phyloP scores from a whole-genome alignment of 495 filamentous ascomycete genomes.

The Neurospora sp. region DNA sequence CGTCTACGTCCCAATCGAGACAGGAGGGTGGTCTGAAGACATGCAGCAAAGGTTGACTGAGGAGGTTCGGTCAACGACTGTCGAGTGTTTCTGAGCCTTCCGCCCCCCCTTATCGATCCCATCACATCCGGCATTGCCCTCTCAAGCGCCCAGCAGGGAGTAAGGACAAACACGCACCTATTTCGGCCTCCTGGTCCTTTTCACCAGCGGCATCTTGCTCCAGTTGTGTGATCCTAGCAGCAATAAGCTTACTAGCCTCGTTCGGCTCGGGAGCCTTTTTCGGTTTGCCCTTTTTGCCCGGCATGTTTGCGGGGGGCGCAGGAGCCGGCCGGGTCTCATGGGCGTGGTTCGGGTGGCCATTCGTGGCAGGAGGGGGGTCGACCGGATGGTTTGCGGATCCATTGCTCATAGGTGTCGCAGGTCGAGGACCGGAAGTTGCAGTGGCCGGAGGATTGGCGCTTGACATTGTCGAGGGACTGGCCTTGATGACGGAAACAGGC shows the following conservation, averaged over 20 bases:
- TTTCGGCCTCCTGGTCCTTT: conserved; percentile 91
- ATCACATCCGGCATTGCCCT: background rate
- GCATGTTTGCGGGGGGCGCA: conserved; percentile 27
- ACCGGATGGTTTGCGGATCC: conserved; percentile 13
- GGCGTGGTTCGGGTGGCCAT: conserved; percentile 25
- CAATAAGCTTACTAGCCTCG: conserved; percentile 81
- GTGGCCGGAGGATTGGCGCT: conserved; percentile 18
- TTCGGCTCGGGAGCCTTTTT: conserved; percentile 66
- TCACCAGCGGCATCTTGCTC: conserved; percentile 87
- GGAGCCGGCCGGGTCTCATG: conserved; percentile 33
- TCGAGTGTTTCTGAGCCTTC: background rate
- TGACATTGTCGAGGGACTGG: conserved; percentile 11
- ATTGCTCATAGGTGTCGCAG: conserved; percentile 20
- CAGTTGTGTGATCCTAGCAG: conserved; percentile 88
- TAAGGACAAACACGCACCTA: conserved; percentile 60
- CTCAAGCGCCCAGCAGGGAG: background rate
- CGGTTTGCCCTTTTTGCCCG: conserved; percentile 55
- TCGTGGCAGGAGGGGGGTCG: conserved; percentile 15
- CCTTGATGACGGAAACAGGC: background rate
- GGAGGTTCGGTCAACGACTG: background rate
- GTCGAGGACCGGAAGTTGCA: conserved; percentile 15
- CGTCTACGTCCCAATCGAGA: background rate
- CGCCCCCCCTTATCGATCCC: background rate
- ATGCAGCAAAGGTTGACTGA: background rate
- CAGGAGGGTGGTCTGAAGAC: background rate